Evolutionary conservation across 2,329 filamentous ascomycete genomes (phyloP), one percentile per base, ranked within the genome.

Genomic region (Aspergillus awamori): DNA sequence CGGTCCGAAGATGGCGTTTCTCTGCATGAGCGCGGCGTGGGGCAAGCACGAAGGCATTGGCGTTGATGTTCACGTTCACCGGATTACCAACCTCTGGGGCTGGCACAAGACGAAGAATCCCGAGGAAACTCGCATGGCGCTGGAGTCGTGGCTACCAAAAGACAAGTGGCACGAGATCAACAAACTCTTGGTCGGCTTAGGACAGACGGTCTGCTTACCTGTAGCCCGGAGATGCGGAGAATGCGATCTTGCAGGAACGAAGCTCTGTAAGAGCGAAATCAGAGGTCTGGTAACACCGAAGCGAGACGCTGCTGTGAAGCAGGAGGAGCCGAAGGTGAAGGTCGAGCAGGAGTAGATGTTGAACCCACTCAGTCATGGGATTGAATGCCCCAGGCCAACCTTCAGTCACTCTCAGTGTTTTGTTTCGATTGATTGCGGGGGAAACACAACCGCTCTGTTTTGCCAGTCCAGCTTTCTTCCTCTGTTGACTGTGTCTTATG

Each of bases 151-250:
- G 93, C 80, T 97, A 69, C 93, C 93, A 2, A 84, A 78, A 62
- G 91, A 96, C 54, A 87, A 86, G 70, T 97, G 93, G 93, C 90
- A 91, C 76, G 92, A 96, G 77, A 96, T 97, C 75, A 97, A 97
- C 76, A 88, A 89, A 79, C 78, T 97, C 75, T 83, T 97, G 41
- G 93, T 97, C 33, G 93, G 93, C 0, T 83, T 96, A 63, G 93
- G 93, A 0, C 93, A 97, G 83, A 91, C 88, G 1, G 87, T 95
- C 22, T 97, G 93, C 74, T 79, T 92, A 65, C 92, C 93, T 0
- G 86, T 94, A 1, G 91, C 90, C 0, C 83, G 89, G 65, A 87
- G 84, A 67, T 99, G 95, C 77, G 93, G 92, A 17, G 89, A 95
- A 53, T 99, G 95, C 78, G 89, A 90, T 65, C 78, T 98, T 53